Evolutionary conservation across 2,329 filamentous ascomycete species (phyloP).

Genomic region (Epichloe amarillans): DNA sequence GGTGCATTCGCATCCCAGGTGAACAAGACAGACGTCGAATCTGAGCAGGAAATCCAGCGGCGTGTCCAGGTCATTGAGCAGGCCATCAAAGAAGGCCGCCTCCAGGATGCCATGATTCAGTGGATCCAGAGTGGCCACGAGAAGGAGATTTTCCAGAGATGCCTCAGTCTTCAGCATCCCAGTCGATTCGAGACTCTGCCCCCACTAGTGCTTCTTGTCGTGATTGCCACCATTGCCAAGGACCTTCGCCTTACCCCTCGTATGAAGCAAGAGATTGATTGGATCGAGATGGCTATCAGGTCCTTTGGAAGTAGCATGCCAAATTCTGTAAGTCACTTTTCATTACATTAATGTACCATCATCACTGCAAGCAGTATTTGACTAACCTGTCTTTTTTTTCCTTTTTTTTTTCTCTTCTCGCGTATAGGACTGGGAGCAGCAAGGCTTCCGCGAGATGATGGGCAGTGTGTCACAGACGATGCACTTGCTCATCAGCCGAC

Average conservation of each 20-base stretch:
- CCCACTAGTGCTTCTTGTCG: constrained; percentile 48
- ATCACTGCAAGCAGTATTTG: neutral
- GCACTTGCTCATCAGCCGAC: constrained; percentile 22
- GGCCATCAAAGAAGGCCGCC: constrained; percentile 46
- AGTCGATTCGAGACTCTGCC: constrained; percentile 40
- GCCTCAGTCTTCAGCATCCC: constrained; percentile 24
- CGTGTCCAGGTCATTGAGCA: constrained; percentile 46
- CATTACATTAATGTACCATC: neutral
- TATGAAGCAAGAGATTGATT: constrained; percentile 42
- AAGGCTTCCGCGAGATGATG: constrained; percentile 22
- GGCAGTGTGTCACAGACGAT: constrained; percentile 26
- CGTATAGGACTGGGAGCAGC: constrained; percentile 24
- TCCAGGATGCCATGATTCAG: constrained; percentile 49
- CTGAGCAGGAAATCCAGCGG: constrained; percentile 35
- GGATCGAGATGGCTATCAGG: constrained; percentile 47
- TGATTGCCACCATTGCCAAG: constrained; percentile 50
- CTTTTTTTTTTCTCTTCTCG: neutral
- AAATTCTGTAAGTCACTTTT: constrained; percentile 33
- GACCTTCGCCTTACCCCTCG: constrained; percentile 38
- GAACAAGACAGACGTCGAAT: constrained; percentile 21
- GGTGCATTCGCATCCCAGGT: constrained; percentile 23
- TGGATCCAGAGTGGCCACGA: constrained; percentile 54
- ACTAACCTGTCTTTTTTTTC: constrained; percentile 7
- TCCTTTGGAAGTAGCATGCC: constrained; percentile 35
- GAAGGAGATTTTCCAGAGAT: constrained; percentile 46